Evolutionary conservation across 1,139 yeast species (phyloP).

Genomic region (Protomyces inouyei): DNA sequence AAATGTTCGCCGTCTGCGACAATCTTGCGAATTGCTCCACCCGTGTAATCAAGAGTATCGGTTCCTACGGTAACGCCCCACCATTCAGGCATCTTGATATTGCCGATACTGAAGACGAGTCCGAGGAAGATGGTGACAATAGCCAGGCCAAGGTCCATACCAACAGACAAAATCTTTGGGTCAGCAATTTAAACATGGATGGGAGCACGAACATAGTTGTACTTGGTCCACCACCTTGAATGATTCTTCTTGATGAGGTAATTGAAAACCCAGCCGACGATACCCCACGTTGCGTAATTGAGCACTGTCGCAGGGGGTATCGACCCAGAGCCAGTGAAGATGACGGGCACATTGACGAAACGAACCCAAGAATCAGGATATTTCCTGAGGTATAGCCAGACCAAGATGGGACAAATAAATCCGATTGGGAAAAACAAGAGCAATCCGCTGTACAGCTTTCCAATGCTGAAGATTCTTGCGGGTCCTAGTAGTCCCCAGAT

Average conservation of each 20-base stretch:
- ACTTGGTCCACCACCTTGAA: constrained; percentile 56
- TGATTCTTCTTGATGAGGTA: constrained; percentile 49
- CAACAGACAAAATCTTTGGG: constrained; percentile 55
- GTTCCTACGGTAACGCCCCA: constrained; percentile 48
- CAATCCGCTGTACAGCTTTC: constrained; percentile 18
- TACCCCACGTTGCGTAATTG: constrained; percentile 47
- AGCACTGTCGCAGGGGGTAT: constrained; percentile 55
- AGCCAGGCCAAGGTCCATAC: constrained; percentile 55
- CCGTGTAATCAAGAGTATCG: constrained; percentile 37
- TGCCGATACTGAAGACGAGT: constrained; percentile 43
- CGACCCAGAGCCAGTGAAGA: constrained; percentile 49
- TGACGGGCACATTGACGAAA: constrained; percentile 49
- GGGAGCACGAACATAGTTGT: constrained; percentile 1
- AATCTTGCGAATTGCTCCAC: constrained; percentile 34
- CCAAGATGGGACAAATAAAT: constrained; percentile 44
- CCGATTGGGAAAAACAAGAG: constrained; percentile 53
- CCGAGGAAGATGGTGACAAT: constrained; percentile 42
- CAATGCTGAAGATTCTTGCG: constrained; percentile 43
- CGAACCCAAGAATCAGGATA: constrained; percentile 37
- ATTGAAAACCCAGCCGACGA: constrained; percentile 51
- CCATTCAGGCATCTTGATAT: constrained; percentile 43
- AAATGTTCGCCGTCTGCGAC: constrained; percentile 41
- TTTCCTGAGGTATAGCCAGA: constrained; percentile 39
- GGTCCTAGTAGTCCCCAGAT: constrained; percentile 60
- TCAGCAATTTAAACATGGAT: constrained; percentile 33